Base-by-base conservation (phyloP, 805 yeast species). In the Kockiozyma suomiensis region DNA sequence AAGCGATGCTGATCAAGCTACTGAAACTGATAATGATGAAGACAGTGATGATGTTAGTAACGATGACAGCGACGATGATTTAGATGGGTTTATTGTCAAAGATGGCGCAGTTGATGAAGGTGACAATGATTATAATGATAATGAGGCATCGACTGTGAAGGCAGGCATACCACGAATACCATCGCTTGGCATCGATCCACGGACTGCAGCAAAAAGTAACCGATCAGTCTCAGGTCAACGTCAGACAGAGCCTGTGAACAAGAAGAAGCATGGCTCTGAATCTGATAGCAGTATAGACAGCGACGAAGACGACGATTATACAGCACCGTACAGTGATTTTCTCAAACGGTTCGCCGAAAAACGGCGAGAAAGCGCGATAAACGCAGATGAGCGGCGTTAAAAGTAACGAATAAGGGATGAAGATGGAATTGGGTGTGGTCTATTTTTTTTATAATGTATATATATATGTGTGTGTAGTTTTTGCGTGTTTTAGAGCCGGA, bases 41-140 rank as follows among this genome's bases (percentile, higher is more conserved):
- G 47, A 35, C 17, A 38, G 45, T 15, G 56, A 48, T 38, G 54
- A 40, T 30, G n/a, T n/a, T 8, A 28, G 32, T 7, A 46, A 26
- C 6, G 56, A 50, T 10, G 52, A 42, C 25, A 45, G 37, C 17
- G 49, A 53, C 17, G 56, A 48, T 38, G 54, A 40, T 30, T 48
- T 58, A 32, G 62, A 42, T 23, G 62, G 58, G 21, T 58, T 58
- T 25, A 54, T 58, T 17, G 60, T 55, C 12, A 19, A 25, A 15
- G 60, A 51, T 15, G 57, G 30, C 17, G 56, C 49, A 13, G 56
- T 2, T 15, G 62, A 49, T 6, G 62, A 43, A 13, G 58, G 52
- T 4, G 46, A 35, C 4, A 46, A 21, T n/a, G 5, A 21, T 4
- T 2, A 3, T 47, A 28, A 17, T 26, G 37, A 17, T 3, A 19